A percentile compares a stretch with the other conserved stretches of the same genome.
phyloP scores from a whole-genome alignment of 495 filamentous ascomycete genomes.

The Cercophora scortea region DNA sequence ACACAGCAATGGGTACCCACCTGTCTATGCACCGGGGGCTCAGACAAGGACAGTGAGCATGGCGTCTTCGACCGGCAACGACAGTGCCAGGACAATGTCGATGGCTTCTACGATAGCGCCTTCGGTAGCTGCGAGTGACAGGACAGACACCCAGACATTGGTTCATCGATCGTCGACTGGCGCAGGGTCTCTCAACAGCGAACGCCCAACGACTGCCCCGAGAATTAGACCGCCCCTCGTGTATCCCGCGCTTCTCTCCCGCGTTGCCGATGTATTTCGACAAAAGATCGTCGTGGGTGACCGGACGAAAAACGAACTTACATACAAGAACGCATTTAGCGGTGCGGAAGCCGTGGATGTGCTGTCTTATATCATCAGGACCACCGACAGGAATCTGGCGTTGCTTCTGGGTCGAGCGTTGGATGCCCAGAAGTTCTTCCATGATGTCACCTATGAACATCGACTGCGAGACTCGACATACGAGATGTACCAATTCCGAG shows the following conservation, averaged over 20 bases:
- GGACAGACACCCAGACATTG: conserved; percentile 31
- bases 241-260: conserved; percentile 85
- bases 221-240: conserved; percentile 66
- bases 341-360: conserved; percentile 93
- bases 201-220: conserved; percentile 36
- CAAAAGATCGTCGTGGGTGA: conserved; percentile 77
- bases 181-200: conserved; percentile 37
- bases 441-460: conserved; percentile 98
- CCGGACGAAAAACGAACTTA: conserved; percentile 90
- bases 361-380: conserved; percentile 90
- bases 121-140: conserved; percentile 26
- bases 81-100: conserved; percentile 60
- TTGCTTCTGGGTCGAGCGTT: conserved; percentile 86
- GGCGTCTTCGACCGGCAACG: conserved; percentile 37
- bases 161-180: conserved; percentile 35
- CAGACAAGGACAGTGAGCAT: conserved; percentile 46
- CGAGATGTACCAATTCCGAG: conserved; percentile 95
- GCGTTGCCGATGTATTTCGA: conserved; percentile 83
- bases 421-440: conserved; percentile 99
- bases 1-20: conserved; percentile 10
- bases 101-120: conserved; percentile 64
- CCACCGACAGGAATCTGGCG: conserved; percentile 90
- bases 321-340: conserved; percentile 94
- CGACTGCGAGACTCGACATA: conserved; percentile 79
- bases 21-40: conserved; percentile 27